Base-by-base conservation (phyloP, 805 yeast genomes). In the Grigorovia transvaalensis region DNA sequence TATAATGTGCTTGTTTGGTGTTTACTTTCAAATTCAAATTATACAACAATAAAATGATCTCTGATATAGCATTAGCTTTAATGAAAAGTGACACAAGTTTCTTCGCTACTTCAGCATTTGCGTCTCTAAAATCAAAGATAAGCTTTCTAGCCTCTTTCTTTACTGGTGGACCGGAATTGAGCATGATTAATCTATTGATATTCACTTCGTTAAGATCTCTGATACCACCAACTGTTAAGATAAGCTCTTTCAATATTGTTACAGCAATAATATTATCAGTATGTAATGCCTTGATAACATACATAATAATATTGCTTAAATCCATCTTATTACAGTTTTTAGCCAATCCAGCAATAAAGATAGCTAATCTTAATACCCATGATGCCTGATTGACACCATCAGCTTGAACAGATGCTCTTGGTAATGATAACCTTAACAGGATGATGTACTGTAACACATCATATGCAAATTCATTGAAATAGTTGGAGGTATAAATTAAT, bases 361-460 rank as follows among this genome's bases (percentile, higher is more conserved):
- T 72, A 0, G 96, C 78, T 35, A 91, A 71, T 20, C 95, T 85
- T 59, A 85, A 93, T 38, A 89, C 75, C 98, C 98, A 91, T 58
- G 78, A 82, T 27, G 85, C 73, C 52, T 86, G 90, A 58, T 81
- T 80, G 51, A 91, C 69, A 9, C 97, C 97, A 68, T 89, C 90
- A 1, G 67, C 72, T 65, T 88, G 95, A 35, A 82, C 71, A 20
- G 82, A 75, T 0, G 77, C 68, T 65, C 96, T 74, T n/a, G 82
- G 84, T 0, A 81, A 66, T 1, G 90, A 80, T 20, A 91, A 71
- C 57, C 93, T 78, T 61, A 80, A 76, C 60, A 90, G 71, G 3
- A 90, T 67, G 1, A 85, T 88, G 59, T 80, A 81, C 4, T 90
- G 83, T 33, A 91, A 67, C 2, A 81, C 85, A 65, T 91, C 98